Conservation (phyloP, 148 eudicot species). For the Persicaria tinctoria region DNA sequence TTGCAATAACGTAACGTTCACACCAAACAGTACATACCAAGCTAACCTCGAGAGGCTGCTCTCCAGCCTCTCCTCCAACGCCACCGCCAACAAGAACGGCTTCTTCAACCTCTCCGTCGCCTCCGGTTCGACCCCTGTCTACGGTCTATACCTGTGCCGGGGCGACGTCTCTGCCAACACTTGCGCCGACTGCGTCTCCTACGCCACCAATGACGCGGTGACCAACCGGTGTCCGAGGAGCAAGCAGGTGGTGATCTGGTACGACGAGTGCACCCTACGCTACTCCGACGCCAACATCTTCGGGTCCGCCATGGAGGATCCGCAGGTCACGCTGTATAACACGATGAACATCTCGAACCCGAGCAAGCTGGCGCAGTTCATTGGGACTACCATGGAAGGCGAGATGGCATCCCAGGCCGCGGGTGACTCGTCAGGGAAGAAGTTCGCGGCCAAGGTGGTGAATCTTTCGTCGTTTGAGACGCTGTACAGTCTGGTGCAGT, state of each 20-base stretch:
- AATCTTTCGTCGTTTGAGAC: not conserved
- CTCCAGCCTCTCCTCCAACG: too few species aligned
- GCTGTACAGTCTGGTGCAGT: slow-evolving; percentile 29
- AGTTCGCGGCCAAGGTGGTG: slow-evolving; percentile 15
- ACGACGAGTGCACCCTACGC: slow-evolving; percentile 28
- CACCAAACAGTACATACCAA: too few species aligned
- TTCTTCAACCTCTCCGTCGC: too few species aligned
- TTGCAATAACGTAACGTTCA: too few species aligned
- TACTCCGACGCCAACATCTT: slow-evolving; percentile 20
- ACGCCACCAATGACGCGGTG: not conserved
- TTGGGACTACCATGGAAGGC: not conserved
- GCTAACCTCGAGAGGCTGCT: too few species aligned
- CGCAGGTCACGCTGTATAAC: not conserved
- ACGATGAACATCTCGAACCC: slow-evolving; percentile 9
- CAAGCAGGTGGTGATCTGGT: slow-evolving; percentile 24
- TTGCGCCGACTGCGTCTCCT: too few species aligned
- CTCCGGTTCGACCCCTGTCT: too few species aligned
- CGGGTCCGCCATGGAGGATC: not conserved
- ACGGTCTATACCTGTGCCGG: too few species aligned
- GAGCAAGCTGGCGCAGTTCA: not conserved
- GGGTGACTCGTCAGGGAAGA: slow-evolving; percentile 11
- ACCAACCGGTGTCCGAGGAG: slow-evolving; percentile 10
- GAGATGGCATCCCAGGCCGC: slow-evolving; percentile 11
- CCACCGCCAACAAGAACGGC: too few species aligned
- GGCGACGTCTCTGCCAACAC: too few species aligned